Evolutionary conservation across 805 yeast species (phyloP), one percentile per base, ranked within the genome.

Genomic region (Cyberlindnera nakhonratchasimensis): DNA sequence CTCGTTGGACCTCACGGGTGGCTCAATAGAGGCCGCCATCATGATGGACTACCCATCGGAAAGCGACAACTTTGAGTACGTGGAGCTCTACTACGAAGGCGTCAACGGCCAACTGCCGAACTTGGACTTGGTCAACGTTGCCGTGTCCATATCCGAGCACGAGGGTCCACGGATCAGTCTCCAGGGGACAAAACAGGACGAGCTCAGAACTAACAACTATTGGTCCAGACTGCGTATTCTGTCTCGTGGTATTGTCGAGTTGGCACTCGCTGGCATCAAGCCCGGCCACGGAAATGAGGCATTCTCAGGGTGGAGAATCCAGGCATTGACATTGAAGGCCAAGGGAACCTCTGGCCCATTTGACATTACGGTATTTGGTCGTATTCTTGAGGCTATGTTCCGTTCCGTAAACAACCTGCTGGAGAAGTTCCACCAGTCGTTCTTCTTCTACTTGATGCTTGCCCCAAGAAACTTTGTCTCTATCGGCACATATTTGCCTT

Each of bases 381-480:
- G 98, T 59, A 74, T 91, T 3, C 76, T 88, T 16, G 99, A 93
- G 64, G 87, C 95, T 3, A 69, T 84, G 8, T 81, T 90, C 58
- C 75, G 99, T 47, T 81, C 96, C 0, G 85, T 93, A 28, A 93
- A 93, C 66, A 93, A 93, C 60, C 71, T 93, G 52, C 69, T 91
- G 29, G 99, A 93, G 62, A 95, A 91, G 61, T 91, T 91, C 64
- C 99, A 93, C 64, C 99, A 93, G 64, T 87, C 96, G 1, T 93
- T 89, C 57, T 93, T 93, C 70, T 93, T 90, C 59, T 93, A 91
- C 65, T 71, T 91, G 51, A 61, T 93, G 65, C 63, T 93, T 37
- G 77, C 87, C 0, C 95, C 97, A 19, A 67, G 73, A 43, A 63
- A 74, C 44, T 93, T 93, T 67, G 96, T 93, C 14, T 87, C 96